These are phyloP conservation scores for Chrysosporium queenslandicum DNA, from an alignment of 2,329 filamentous ascomycete species.

Conservation along the genomic window DNA sequence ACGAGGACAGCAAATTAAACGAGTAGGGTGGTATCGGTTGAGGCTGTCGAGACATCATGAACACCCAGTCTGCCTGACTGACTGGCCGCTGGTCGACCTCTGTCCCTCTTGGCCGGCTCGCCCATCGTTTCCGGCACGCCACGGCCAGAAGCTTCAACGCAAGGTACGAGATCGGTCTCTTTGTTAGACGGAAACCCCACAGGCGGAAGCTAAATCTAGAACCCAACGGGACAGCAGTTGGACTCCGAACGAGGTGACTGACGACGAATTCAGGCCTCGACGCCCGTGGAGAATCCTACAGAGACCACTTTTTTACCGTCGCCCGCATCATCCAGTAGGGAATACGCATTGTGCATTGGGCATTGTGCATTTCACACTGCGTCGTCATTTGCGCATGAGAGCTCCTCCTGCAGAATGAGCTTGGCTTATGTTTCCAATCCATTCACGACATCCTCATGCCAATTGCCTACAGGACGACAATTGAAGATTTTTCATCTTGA, in stretches of 20 bases:
- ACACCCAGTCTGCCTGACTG: not conserved
- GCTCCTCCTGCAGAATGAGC: conserved; percentile 1
- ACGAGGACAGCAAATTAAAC: conserved; percentile 5
- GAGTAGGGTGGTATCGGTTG: conserved; percentile 8
- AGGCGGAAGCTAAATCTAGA: not conserved
- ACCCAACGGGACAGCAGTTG: not conserved
- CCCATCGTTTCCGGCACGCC: not conserved
- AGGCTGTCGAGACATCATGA: not conserved
- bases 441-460: not conserved
- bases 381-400: not conserved
- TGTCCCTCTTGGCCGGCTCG: not conserved
- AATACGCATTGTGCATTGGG: not conserved
- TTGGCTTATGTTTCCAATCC: not conserved
- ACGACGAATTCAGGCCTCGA: not conserved
- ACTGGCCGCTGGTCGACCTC: not conserved
- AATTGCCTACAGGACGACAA: not conserved
- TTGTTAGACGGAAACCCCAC: not conserved
- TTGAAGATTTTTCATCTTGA: not conserved
- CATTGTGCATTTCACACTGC: not conserved
- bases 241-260: not conserved
- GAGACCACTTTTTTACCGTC: not conserved
- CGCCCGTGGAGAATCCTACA: not conserved
- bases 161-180: not conserved
- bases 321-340: not conserved
- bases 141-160: not conserved